Conservation (phyloP, 306 rosid species). For the Macrotyloma uniflorum region DNA sequence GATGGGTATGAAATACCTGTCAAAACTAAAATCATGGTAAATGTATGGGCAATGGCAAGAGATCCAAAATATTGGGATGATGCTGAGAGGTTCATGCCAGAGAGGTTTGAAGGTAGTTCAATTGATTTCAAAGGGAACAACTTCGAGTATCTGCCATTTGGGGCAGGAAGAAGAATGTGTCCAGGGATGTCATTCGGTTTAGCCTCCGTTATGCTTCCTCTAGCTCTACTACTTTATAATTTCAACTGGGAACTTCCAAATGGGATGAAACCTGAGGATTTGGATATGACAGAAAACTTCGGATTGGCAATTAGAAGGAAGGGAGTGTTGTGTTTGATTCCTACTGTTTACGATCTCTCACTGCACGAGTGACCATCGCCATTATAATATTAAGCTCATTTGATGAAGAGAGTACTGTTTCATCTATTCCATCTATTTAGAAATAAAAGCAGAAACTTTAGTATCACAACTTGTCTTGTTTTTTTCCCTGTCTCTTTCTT, state of each 20-base stretch:
- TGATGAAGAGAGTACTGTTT: no score
- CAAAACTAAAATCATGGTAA: constrained; percentile 2
- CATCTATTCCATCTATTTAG: no score
- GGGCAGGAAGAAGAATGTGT: constrained; percentile 28
- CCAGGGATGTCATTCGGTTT: constrained; percentile 11
- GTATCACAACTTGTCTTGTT: no score
- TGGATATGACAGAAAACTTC: neutral
- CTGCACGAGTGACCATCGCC: neutral
- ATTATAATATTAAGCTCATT: no score
- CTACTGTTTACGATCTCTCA: neutral
- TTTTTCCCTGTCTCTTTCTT: no score
- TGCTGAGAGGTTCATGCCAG: constrained; percentile 10
- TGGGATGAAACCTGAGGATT: neutral
- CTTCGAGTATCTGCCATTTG: constrained; percentile 29
- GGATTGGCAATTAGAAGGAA: neutral
- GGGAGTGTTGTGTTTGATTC: neutral
- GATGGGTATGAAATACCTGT: constrained; percentile 16
- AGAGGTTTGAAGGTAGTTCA: neutral
- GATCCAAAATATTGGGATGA: constrained; percentile 5
- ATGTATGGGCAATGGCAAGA: constrained; percentile 20
- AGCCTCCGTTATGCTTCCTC: constrained; percentile 2
- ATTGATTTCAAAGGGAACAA: constrained; percentile 18
- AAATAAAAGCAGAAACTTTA: no score
- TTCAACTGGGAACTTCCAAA: constrained; percentile 25
- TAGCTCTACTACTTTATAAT: constrained; percentile 1